Conservation (phyloP, 208 protist genomes). For the Wallacemonas collosoma region DNA sequence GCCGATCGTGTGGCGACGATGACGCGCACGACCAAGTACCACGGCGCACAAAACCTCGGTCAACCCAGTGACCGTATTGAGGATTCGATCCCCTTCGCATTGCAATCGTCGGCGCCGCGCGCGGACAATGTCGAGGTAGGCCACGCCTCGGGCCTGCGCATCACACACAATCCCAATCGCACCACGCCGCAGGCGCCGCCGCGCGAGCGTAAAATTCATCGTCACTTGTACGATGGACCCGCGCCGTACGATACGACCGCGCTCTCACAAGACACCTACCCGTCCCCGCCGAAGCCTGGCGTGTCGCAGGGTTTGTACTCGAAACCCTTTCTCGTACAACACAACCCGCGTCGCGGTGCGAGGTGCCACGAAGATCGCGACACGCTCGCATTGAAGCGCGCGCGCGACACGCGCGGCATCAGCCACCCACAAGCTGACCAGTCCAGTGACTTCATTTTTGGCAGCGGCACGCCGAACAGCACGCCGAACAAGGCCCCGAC, state of each 20-base stretch:
- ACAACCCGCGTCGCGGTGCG: constrained; percentile 23
- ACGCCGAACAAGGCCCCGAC: constrained; percentile 28
- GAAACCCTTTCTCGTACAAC: constrained; percentile 36
- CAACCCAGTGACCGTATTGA: constrained; percentile 31
- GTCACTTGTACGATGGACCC: constrained; percentile 31
- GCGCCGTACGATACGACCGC: constrained; percentile 43
- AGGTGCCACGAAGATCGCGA: constrained; percentile 39
- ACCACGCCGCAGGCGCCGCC: constrained; percentile 19
- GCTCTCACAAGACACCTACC: constrained; percentile 53
- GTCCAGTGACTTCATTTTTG: constrained; percentile 54
- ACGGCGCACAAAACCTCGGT: constrained; percentile 36
- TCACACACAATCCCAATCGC: constrained; percentile 39
- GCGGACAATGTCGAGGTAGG: constrained; percentile 31
- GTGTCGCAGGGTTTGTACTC: constrained; percentile 37
- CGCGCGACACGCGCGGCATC: constrained; percentile 37
- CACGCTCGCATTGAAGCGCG: constrained; percentile 50
- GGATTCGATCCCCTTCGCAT: constrained; percentile 54
- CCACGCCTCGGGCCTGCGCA: constrained; percentile 26
- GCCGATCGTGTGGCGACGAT: constrained; percentile 36
- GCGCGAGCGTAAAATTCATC: constrained; percentile 21
- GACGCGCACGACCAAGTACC: constrained; percentile 27
- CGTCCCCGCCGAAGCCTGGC: constrained; percentile 63
- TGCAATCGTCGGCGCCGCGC: constrained; percentile 41
- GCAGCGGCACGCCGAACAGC: constrained; percentile 16
- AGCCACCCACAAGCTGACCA: constrained; percentile 25